phyloP scores from a whole-genome alignment of 2,329 filamentous ascomycete species.

The Lachnellula suecica region DNA sequence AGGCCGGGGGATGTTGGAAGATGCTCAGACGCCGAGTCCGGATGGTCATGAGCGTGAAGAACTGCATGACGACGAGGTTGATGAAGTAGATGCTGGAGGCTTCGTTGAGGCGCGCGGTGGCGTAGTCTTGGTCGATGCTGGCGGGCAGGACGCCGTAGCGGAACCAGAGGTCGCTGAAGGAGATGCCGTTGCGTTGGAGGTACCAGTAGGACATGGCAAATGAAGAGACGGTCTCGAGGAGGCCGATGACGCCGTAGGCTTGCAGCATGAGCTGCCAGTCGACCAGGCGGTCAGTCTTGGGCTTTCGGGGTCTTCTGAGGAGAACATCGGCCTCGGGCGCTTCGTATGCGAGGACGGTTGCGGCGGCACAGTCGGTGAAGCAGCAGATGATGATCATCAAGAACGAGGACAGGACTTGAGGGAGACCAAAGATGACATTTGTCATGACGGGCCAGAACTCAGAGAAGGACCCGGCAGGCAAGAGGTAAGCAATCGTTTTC shows the following conservation, averaged over 20 bases:
- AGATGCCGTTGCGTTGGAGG: slow-evolving; percentile 59
- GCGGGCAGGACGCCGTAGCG: slow-evolving; percentile 54
- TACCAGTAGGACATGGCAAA: slow-evolving; percentile 70
- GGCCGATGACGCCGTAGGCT: slow-evolving; percentile 69
- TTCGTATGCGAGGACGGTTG: slow-evolving; percentile 74
- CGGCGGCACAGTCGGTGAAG: slow-evolving; percentile 75
- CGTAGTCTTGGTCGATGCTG: slow-evolving; percentile 49
- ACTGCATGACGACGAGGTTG: slow-evolving; percentile 78
- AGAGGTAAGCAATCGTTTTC: slow-evolving; percentile 55
- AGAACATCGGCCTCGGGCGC: slow-evolving; percentile 75
- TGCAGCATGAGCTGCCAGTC: slow-evolving; percentile 72
- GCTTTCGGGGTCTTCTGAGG: slow-evolving; percentile 64
- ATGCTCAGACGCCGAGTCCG: slow-evolving; percentile 64
- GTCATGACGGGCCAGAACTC: slow-evolving; percentile 64
- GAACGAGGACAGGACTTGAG: slow-evolving; percentile 59
- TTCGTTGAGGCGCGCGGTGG: slow-evolving; percentile 46
- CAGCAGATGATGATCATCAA: slow-evolving; percentile 53
- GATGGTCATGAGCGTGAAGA: slow-evolving; percentile 72
- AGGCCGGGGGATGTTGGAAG: slow-evolving; percentile 69
- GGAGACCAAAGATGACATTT: slow-evolving; percentile 61
- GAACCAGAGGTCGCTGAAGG: slow-evolving; percentile 67
- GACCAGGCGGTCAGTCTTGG: slow-evolving; percentile 70
- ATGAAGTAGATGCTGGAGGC: slow-evolving; percentile 68
- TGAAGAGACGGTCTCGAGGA: slow-evolving; percentile 58
- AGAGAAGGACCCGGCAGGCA: slow-evolving; percentile 57